Percentiles rank a stretch among this genome's conserved stretches.
These are phyloP conservation scores for Podila epicladia DNA, from an alignment of 192 early-diverging fungal genomes.

Conservation along the genomic window DNA sequence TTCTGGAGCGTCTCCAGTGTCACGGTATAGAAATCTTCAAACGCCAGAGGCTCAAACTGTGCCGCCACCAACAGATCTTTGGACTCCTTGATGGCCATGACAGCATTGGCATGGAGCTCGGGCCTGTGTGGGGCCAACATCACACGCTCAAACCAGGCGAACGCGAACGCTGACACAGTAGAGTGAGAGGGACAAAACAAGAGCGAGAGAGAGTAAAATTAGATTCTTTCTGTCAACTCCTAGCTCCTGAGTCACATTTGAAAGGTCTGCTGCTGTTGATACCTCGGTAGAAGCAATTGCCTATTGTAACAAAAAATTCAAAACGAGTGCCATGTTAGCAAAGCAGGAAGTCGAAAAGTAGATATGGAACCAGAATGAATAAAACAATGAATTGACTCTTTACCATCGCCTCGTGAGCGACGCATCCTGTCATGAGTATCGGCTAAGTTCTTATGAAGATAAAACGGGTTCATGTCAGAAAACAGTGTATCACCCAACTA, in stretches of 20 bases:
- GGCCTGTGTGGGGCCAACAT: constrained; percentile 40
- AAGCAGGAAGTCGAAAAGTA: constrained; percentile 3
- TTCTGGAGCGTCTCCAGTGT: constrained; percentile 55
- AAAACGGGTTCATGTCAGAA: neutral
- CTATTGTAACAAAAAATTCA: constrained; percentile 23
- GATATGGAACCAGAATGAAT: neutral
- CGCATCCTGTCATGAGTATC: constrained; percentile 58
- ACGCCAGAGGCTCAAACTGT: constrained; percentile 59
- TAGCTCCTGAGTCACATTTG: no score
- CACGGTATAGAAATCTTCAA: constrained; percentile 65
- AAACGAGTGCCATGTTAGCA: neutral
- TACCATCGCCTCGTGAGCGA: constrained; percentile 69
- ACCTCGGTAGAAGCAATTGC: constrained; percentile 74
- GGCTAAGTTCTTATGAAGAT: constrained; percentile 53
- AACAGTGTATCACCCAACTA: no score
- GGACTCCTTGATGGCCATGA: constrained; percentile 51
- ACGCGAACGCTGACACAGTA: constrained; percentile 58
- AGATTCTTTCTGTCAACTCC: neutral
- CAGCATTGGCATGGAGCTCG: constrained; percentile 22
- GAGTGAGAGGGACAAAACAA: no score
- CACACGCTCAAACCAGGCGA: constrained; percentile 70
- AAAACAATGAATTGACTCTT: neutral
- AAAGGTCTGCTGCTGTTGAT: constrained; percentile 2
- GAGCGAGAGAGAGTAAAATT: neutral
- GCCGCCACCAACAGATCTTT: constrained; percentile 48